Evolutionary conservation across 495 filamentous ascomycete species (phyloP), one percentile per base, ranked within the genome.

Genomic region (Trichocladium uniseriatum): DNA sequence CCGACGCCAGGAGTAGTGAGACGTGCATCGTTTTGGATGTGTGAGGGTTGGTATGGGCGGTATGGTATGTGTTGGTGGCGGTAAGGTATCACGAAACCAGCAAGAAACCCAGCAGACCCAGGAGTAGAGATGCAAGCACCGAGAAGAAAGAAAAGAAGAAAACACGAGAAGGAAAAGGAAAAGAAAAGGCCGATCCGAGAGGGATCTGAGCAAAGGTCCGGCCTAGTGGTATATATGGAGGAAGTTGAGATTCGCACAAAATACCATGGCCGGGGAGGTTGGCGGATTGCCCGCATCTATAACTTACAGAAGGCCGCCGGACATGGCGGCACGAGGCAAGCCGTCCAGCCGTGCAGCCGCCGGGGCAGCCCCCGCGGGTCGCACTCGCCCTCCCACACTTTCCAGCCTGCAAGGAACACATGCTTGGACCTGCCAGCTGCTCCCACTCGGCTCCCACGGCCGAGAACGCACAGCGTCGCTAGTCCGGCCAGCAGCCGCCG

Each of bases 1-100:
- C 64, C 29, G 74, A 68, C 18, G 66, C 55, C 19, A 77, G 50
- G 49, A 75, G 51, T 45, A 71, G 60, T 44, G 68, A 69, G 51
- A 60, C 62, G 47, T 65, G 64, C 75, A 79, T 78, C 32, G 58
- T 69, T 43, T 22, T 43, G 40, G 5, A 8, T 45, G 43, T 35
- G 28, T 59, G 53, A 36, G 43, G 51, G 40, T 31, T 32, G 34
- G 3, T 16, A 13, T 36, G 48, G 20, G 16, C n/a, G 27, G 31
- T 38, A 32, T 34, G 43, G 13, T 28, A 31, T 48, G 32, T 8
- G 27, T 38, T 34, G 36, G 40, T 34, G 43, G 22, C 32, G 36
- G 48, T 52, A 35, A 51, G 37, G 53, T 59, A 56, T 57, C 54
- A 61, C 49, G 52, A 56, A 57, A 51, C 54, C 49, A 57, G 52